Evolutionary conservation across 495 filamentous ascomycete genomes (phyloP).

Genomic region (Aspergillus affinis): DNA sequence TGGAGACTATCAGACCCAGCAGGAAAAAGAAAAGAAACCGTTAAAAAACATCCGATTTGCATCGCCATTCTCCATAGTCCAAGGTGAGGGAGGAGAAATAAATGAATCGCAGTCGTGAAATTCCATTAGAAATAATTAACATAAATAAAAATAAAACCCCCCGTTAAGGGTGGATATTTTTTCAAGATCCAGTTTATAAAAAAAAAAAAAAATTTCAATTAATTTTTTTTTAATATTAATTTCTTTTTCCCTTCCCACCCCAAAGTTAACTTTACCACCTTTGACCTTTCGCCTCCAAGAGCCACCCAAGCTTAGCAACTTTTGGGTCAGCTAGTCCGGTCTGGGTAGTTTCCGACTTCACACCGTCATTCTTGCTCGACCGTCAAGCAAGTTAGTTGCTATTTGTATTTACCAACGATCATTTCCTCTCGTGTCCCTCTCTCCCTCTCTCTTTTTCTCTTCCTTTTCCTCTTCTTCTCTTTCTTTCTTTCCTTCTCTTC

Average conservation of each 20-base stretch:
- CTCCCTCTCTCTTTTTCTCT: slow-evolving; percentile 11
- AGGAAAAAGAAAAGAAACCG: slow-evolving; percentile 7
- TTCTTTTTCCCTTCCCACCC: slow-evolving; percentile 3
- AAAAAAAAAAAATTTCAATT: no score
- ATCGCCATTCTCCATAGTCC: neutral
- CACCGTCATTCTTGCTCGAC: slow-evolving; percentile 33
- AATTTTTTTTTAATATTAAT: slow-evolving; percentile 9
- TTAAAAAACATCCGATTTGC: slow-evolving; percentile 18
- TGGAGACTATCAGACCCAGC: neutral
- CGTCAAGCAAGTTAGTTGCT: slow-evolving; percentile 8
- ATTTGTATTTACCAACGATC: slow-evolving; percentile 24
- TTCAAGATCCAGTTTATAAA: neutral
- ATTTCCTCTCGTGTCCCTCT: slow-evolving; percentile 17
- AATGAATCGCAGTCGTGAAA: neutral
- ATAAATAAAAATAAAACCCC: neutral
- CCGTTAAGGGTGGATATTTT: slow-evolving; percentile 2
- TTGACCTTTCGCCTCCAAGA: slow-evolving; percentile 12
- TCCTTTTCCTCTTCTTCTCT: slow-evolving; percentile 15
- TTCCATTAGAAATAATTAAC: neutral
- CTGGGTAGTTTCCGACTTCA: slow-evolving; percentile 23
- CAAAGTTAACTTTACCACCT: neutral
- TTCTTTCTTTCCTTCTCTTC: slow-evolving; percentile 15
- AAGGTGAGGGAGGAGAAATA: slow-evolving; percentile 5
- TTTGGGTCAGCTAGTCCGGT: slow-evolving; percentile 21
- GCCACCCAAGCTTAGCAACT: slow-evolving; percentile 21